Base-by-base conservation (phyloP, 257 asterid genomes). In the Verbena officinalis region DNA sequence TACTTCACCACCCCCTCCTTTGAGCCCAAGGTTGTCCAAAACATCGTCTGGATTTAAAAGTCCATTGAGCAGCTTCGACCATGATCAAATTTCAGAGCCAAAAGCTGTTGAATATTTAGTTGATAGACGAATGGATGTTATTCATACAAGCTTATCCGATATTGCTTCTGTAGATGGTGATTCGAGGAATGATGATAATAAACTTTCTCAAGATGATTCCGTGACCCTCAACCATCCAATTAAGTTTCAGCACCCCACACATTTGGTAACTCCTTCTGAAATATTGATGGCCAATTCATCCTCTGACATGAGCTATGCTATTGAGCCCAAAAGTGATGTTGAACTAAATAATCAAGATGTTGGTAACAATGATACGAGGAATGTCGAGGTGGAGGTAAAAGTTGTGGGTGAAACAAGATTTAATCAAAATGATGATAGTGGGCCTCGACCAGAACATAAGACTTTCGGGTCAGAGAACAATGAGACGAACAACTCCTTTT, bases 211-310 rank as follows among this genome's bases (percentile, higher is more conserved):
- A 65, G 88, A 82, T 59, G 96, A 86, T n/a, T 69, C 96, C 56
- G 40, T 80, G 20, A 74, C 83, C 63, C 80, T 78, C 55, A 85
- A 67, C 56, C 80, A 82, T 68, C 84, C 78, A 19, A 67, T 83
- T 40, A 87, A 90, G 83, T 90, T 86, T 82, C 90, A 86, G 79
- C 96, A 85, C 77, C 99, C 99, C 31, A 94, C 99, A 59, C 99
- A 94, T 82, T 77, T 94, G 75, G 96, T 94, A 46, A 94, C 97
- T 65, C 96, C 99, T 78, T 77, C 96, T 23, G 98, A 94, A 80
- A 84, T 94, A 76, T 75, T 94, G 80, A 90, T 81, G 96, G 90
- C 89, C 58, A 84, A 54, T 69, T 79, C 98, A 40, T 73, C 98
- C 51, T 76, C 96, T 20, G 97, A 93, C 55, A 75, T 75, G 69